Conservation (phyloP, 2,329 filamentous ascomycete species). For the Aspergillus sclerotialis region DNA sequence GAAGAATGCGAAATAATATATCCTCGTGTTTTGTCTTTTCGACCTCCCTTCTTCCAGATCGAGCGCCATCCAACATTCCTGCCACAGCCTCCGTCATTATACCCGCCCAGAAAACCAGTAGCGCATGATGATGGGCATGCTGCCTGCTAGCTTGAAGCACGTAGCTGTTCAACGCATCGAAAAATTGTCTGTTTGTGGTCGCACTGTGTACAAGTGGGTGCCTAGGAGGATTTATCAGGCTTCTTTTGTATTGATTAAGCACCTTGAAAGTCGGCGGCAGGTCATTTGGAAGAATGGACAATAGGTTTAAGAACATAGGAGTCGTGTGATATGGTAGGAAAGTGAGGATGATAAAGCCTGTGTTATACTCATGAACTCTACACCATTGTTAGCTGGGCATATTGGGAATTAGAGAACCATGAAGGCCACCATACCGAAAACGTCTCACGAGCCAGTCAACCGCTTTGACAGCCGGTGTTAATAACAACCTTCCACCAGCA, state of each 20-base stretch:
- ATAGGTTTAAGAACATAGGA: conserved; percentile 73
- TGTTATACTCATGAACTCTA: conserved; percentile 90
- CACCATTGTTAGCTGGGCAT: conserved; percentile 9
- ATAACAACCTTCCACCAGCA: conserved; percentile 65
- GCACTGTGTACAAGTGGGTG: conserved; percentile 78
- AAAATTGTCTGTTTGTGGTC: conserved; percentile 68
- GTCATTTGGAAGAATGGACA: conserved; percentile 73
- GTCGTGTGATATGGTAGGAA: conserved; percentile 91
- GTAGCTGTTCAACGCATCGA: conserved; percentile 70
- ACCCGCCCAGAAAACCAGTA: conserved; percentile 87
- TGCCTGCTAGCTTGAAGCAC: conserved; percentile 66
- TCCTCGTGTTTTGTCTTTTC: conserved; percentile 77
- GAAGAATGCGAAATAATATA: conserved; percentile 61
- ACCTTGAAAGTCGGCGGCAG: conserved; percentile 74
- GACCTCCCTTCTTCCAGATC: conserved; percentile 67
- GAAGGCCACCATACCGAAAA: conserved; percentile 59
- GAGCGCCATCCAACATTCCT: conserved; percentile 69
- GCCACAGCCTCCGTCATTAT: conserved; percentile 79
- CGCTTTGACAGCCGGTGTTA: conserved; percentile 83
- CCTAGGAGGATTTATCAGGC: conserved; percentile 67
- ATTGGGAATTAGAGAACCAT: too few relatives aligned
- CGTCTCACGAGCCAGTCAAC: conserved; percentile 91
- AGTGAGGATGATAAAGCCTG: conserved; percentile 65
- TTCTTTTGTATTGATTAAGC: conserved; percentile 76
- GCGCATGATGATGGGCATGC: conserved; percentile 65